These are phyloP conservation scores for Candida freyschussii DNA, from an alignment of 1,139 yeast species.

Conservation along the genomic window DNA sequence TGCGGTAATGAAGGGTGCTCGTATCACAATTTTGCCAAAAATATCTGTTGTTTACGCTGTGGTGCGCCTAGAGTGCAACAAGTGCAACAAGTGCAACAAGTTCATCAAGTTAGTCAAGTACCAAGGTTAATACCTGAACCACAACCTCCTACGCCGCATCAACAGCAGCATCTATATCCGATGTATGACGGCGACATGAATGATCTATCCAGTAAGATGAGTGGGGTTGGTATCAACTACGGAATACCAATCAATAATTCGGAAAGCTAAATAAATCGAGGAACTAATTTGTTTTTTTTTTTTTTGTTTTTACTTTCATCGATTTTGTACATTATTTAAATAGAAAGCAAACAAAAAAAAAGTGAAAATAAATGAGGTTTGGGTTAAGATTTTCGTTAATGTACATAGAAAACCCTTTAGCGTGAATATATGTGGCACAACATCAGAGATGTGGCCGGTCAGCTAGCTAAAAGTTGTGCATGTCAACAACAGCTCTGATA, in stretches of 20 bases:
- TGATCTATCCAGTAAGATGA: slow-evolving; percentile 15
- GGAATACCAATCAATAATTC: slow-evolving; percentile 5
- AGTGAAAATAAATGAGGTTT: too few species aligned
- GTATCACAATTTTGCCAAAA: slow-evolving; percentile 92
- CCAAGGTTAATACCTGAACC: slow-evolving; percentile 9
- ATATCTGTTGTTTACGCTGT: slow-evolving; percentile 80
- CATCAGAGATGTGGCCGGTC: not conserved
- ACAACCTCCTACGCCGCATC: slow-evolving; percentile 11
- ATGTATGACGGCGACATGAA: slow-evolving; percentile 7
- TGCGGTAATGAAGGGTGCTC: slow-evolving; percentile 73
- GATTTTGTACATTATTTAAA: not conserved
- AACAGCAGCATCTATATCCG: slow-evolving; percentile 8
- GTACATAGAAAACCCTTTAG: too few species aligned
- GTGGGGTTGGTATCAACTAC: slow-evolving; percentile 17
- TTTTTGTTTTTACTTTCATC: slow-evolving; percentile 1
- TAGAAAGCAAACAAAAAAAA: not conserved
- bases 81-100: slow-evolving; percentile 8
- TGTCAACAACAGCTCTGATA: slow-evolving; percentile 80
- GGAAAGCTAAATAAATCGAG: not conserved
- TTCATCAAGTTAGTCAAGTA: slow-evolving; percentile 11
- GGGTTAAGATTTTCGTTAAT: too few species aligned
- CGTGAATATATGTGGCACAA: too few species aligned
- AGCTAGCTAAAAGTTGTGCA: slow-evolving; percentile 25
- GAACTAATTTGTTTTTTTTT: not conserved
- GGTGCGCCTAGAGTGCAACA: slow-evolving; percentile 57